Percentiles rank a stretch among this genome's conserved stretches.
These are phyloP conservation scores for Paramecium primaurelia DNA, from an alignment of 73 alveolate genomes.

Conservation along the genomic window DNA sequence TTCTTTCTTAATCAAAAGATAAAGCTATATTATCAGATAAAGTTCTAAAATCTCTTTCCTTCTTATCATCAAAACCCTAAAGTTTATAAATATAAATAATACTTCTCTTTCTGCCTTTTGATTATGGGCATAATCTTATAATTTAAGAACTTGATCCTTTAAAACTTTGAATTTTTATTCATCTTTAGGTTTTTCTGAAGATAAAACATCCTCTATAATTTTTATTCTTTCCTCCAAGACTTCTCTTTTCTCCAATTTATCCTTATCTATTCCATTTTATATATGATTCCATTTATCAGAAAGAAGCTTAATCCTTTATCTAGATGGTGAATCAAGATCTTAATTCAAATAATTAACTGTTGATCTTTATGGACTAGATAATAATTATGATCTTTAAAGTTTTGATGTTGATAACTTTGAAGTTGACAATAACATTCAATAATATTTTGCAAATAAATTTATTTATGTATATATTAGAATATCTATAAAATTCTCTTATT, in stretches of 20 bases:
- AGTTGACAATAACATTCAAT: background rate
- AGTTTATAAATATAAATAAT: background rate
- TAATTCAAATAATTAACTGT: background rate
- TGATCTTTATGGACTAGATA: conserved; percentile 45
- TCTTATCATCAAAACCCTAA: conserved; percentile 44
- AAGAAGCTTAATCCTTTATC: background rate
- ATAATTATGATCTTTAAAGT: background rate
- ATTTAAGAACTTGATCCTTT: conserved; percentile 18
- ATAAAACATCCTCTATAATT: conserved; percentile 31
- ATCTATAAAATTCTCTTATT: background rate
- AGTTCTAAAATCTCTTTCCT: conserved; percentile 39
- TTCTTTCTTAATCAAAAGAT: conserved; percentile 18
- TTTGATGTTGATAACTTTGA: background rate
- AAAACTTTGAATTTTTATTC: conserved; percentile 34
- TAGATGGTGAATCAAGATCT: conserved; percentile 28
- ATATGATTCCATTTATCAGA: conserved; percentile 51
- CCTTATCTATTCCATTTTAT: conserved; percentile 45
- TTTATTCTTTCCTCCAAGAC: conserved; percentile 40
- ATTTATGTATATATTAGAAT: background rate
- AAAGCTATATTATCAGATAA: background rate
- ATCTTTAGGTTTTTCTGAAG: conserved; percentile 33
- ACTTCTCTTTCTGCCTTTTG: conserved; percentile 45
- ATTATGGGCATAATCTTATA: conserved; percentile 21
- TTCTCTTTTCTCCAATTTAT: conserved; percentile 37
- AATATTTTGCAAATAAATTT: background rate